Evolutionary conservation across 306 rosid species (phyloP).

Genomic region (Rosa persica): DNA sequence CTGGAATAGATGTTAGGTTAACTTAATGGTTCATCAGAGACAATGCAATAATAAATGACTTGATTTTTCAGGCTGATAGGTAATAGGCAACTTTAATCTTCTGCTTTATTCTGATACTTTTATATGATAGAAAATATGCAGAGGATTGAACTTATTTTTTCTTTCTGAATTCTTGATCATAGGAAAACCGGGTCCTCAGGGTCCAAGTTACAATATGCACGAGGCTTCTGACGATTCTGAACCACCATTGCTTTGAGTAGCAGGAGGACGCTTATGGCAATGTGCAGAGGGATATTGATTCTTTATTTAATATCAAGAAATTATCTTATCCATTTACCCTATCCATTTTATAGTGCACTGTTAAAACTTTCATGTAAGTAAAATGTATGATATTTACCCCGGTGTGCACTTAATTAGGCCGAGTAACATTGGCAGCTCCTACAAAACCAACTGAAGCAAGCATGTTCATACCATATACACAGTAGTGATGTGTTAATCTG

Average conservation of each 20-base stretch:
- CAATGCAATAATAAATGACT: background rate
- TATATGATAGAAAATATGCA: background rate
- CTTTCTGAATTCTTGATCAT: background rate
- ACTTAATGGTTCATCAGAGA: background rate
- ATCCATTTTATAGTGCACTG: background rate
- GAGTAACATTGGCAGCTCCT: background rate
- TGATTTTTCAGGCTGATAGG: background rate
- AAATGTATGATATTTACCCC: background rate
- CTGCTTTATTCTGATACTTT: background rate
- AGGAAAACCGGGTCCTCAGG: background rate
- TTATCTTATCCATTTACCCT: background rate
- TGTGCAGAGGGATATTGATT: background rate
- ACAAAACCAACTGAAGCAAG: background rate
- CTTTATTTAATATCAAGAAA: background rate
- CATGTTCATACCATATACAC: background rate
- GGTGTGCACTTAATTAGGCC: background rate
- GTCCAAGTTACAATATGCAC: constrained; percentile 1
- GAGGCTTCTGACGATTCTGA: background rate
- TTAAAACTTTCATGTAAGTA: background rate
- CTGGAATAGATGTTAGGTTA: background rate
- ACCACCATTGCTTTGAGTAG: background rate
- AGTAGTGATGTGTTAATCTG: background rate
- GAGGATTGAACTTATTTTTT: background rate
- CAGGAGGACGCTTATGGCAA: background rate
- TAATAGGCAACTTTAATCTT: background rate